phyloP scores from a whole-genome alignment of 1,139 yeast genomes.

The Sugiyamaella pinicola region DNA sequence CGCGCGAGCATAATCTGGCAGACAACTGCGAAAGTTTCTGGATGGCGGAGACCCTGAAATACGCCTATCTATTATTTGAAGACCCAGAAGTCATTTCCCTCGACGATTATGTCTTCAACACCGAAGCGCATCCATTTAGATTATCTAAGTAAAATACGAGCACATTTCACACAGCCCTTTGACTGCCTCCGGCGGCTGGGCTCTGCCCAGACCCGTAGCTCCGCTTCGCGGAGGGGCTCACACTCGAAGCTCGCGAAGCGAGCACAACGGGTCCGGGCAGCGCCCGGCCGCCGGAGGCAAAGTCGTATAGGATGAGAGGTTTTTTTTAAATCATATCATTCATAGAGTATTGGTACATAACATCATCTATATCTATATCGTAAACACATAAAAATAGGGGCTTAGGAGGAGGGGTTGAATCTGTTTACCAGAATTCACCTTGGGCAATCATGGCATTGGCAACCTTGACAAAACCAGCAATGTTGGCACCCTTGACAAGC shows the following conservation, averaged over 20 bases:
- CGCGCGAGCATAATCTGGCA: constrained; percentile 28
- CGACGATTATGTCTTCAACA: constrained; percentile 72
- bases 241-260: background rate
- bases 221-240: too few relatives aligned
- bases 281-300: background rate
- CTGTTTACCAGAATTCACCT: constrained; percentile 68
- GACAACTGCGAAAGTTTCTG: constrained; percentile 69
- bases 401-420: background rate
- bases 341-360: constrained; percentile 14
- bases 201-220: too few relatives aligned
- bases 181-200: too few relatives aligned
- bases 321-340: constrained; percentile 4
- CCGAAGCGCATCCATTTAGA: constrained; percentile 75
- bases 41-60: constrained; percentile 79
- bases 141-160: constrained; percentile 1
- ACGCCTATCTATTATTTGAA: constrained; percentile 68
- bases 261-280: background rate
- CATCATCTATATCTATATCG: constrained; percentile 11
- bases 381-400: constrained; percentile 15
- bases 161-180: too few relatives aligned
- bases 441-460: constrained; percentile 98
- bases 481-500: constrained; percentile 96
- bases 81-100: constrained; percentile 60
- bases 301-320: background rate
- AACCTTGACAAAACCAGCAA: constrained; percentile 98